A percentile compares a stretch with the other conserved stretches of the same genome.
These are phyloP conservation scores for Prunus padus DNA, from an alignment of 306 rosid genomes.

Conservation along the genomic window DNA sequence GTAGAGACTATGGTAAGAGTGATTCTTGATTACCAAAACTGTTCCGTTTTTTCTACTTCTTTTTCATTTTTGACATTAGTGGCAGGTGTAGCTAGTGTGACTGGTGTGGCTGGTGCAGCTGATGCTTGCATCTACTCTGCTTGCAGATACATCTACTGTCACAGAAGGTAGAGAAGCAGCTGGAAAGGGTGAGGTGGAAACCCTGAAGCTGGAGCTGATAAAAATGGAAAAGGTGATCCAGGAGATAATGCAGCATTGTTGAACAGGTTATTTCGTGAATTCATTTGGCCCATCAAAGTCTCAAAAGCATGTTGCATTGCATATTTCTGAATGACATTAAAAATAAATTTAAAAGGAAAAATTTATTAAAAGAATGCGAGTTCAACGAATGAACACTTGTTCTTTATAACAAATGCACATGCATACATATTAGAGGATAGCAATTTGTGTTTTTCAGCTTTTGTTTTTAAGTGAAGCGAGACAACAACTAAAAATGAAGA, in stretches of 20 bases:
- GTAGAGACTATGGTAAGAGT: too few relatives aligned
- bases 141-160: conserved; percentile 72
- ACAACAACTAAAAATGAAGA: too few relatives aligned
- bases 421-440: too few relatives aligned
- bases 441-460: too few relatives aligned
- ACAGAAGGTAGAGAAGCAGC: conserved; percentile 45
- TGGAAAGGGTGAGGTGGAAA: conserved; percentile 42
- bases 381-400: not conserved
- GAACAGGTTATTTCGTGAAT: conserved; percentile 63
- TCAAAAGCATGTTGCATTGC: conserved; percentile 99
- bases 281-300: conserved; percentile 90
- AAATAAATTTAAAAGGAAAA: conserved; percentile 7
- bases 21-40: conserved; percentile 37
- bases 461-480: too few relatives aligned
- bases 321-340: conserved; percentile 55
- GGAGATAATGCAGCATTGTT: conserved; percentile 57
- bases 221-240: conserved; percentile 81
- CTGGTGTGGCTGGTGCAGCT: conserved; percentile 24
- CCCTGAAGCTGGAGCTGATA: conserved; percentile 49
- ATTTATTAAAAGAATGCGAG: conserved; percentile 4
- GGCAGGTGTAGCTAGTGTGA: conserved; percentile 36
- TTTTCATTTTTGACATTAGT: conserved; percentile 40
- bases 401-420: too few relatives aligned
- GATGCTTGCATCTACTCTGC: conserved; percentile 49
- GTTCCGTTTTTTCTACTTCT: conserved; percentile 46